Base-by-base conservation (phyloP, 2,329 filamentous ascomycete genomes). In the Aspergillus pseudotamarii region DNA sequence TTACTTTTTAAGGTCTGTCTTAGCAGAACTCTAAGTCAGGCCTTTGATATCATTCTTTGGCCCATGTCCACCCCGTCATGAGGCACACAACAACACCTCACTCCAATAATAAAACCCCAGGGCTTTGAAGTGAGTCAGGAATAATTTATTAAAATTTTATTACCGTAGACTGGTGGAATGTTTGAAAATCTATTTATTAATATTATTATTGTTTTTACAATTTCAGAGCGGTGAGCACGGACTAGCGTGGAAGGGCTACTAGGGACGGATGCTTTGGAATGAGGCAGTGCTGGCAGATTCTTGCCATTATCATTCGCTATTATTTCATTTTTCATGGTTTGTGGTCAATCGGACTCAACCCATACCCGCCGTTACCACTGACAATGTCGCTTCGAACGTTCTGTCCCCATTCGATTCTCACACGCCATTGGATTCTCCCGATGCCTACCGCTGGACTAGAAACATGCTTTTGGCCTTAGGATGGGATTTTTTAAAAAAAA, bases 271-370 rank as follows among this genome's bases (percentile, higher is more conserved):
- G 45, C 58, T 62, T 66, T 64, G 59, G 62, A 69, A 61, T 65
- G 68, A 69, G 68, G 68, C 68, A 70, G 68, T 70, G 66, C 68
- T 69, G 64, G 57, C 46, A 63, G 61, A 58, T 59, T 65, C 45
- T 62, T 66, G 57, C 59, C 51, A 19, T 38, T 36, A 36, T 55
- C n/a, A 54, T 53, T 60, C 53, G 48, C 50, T 53, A 28, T 54
- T 51, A 62, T 45, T 56, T 57, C n/a, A 5, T 26, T 32, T 58
- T 54, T 54, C 61, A 54, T 61, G 43, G 32, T 60, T 60, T 60
- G 46, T 58, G 55, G 57, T 55, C 34, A 55, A 36, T 55, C 23
- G 51, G 32, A 55, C 11, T 55, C 32, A 36, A 55, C 51, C 38
- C 51, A 55, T 55, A 55, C 51, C 51, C 51, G 57, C 43, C 32